Percentiles rank a stretch among this genome's conserved stretches.
Evolutionary conservation across 169 alveolate genomes (phyloP).

Genomic region (Eimeria tenella): DNA sequence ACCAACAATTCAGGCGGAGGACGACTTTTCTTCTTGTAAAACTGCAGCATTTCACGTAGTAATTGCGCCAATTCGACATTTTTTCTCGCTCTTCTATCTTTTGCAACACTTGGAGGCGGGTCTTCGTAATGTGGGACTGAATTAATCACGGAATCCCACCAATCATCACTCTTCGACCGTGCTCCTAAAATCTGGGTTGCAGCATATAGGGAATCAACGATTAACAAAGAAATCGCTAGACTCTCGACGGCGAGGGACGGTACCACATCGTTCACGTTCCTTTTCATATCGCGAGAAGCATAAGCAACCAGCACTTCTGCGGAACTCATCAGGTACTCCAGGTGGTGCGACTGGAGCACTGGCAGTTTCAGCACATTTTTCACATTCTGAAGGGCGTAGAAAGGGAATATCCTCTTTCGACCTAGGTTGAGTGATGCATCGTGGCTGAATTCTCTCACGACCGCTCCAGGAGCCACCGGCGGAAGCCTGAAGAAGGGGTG

Average conservation of each 20-base stretch:
- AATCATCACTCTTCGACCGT: neutral
- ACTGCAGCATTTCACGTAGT: neutral
- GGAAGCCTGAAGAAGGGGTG: constrained; percentile 28
- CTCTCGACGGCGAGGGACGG: neutral
- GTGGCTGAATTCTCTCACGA: neutral
- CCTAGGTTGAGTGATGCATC: neutral
- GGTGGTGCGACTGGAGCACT: neutral
- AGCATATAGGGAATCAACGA: neutral
- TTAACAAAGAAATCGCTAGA: neutral
- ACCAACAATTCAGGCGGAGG: neutral
- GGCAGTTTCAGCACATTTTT: neutral
- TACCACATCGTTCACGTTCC: neutral
- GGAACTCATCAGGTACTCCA: neutral
- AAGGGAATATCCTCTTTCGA: neutral
- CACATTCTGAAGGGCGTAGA: neutral
- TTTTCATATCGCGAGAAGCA: neutral
- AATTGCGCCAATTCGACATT: neutral
- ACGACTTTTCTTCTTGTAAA: neutral
- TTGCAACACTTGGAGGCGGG: neutral
- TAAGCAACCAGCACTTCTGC: constrained; percentile 1
- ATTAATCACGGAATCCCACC: neutral
- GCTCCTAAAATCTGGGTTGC: neutral
- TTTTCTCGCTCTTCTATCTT: neutral
- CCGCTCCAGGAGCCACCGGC: neutral
- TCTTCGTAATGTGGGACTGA: neutral